A percentile compares a stretch with the other conserved stretches of the same genome.
Conservation (phyloP, 371 early-diverging fungal species). For the Rhizomucor miehei region DNA sequence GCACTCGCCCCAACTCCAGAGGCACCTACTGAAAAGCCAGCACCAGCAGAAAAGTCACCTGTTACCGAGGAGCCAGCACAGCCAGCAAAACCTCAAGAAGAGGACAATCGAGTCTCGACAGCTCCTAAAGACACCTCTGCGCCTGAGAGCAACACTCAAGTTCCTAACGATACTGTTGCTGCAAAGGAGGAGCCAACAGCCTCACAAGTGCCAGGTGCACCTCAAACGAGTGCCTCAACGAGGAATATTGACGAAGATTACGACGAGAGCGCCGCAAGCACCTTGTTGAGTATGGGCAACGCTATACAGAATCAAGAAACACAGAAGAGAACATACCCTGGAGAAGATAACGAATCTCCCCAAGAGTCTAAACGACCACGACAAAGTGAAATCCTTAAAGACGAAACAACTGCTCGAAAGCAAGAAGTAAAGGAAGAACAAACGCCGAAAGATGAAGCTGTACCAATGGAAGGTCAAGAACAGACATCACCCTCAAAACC, state of each 20-base stretch:
- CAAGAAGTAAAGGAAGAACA: background rate
- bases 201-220: background rate
- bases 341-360: slow-evolving; percentile 6
- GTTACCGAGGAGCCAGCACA: background rate
- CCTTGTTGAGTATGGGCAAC: slow-evolving; percentile 21
- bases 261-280: slow-evolving; percentile 20
- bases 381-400: slow-evolving; percentile 2
- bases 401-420: background rate
- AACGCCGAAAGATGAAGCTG: background rate
- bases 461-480: too few relatives aligned
- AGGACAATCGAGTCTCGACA: background rate
- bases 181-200: background rate
- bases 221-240: slow-evolving; percentile 1
- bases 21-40: background rate
- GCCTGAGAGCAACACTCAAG: background rate
- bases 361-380: slow-evolving; percentile 10
- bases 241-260: slow-evolving; percentile 18
- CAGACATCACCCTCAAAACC: background rate
- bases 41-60: background rate
- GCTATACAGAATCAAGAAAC: slow-evolving; percentile 5
- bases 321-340: slow-evolving; percentile 11
- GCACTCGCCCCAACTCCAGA: background rate
- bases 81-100: slow-evolving; percentile 4
- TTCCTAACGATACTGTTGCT: background rate
- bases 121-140: background rate